phyloP scores from a whole-genome alignment of 495 filamentous ascomycete genomes.

The Neurospora sp. region DNA sequence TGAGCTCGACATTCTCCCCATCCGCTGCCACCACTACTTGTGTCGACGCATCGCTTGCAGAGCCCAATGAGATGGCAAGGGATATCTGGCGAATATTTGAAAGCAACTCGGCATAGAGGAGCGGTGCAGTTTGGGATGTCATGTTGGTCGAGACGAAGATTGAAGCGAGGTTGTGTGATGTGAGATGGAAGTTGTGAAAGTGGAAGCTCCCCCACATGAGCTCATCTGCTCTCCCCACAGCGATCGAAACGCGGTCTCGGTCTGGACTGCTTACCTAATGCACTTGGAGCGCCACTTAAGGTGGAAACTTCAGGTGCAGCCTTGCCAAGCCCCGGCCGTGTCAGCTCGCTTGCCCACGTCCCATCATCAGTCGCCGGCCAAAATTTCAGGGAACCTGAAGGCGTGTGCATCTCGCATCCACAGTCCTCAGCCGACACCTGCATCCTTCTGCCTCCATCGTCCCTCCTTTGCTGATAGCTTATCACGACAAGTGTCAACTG shows the following conservation, averaged over 20 bases:
- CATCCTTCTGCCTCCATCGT: not conserved
- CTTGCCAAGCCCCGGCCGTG: not conserved
- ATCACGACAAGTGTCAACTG: not conserved
- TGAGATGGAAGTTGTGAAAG: not conserved
- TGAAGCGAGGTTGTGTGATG: not conserved
- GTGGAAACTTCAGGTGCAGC: not conserved
- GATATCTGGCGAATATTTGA: constrained; percentile 79
- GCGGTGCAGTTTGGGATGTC: not conserved
- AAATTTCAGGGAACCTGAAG: not conserved
- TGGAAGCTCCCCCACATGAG: not conserved
- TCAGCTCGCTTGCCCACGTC: not conserved
- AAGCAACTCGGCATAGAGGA: constrained; percentile 77
- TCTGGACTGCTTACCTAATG: not conserved
- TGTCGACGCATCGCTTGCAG: constrained; percentile 35
- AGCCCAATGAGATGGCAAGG: constrained; percentile 55
- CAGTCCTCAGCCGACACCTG: not conserved
- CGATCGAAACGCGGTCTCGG: not conserved
- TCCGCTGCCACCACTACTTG: constrained; percentile 40
- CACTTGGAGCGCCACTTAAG: not conserved
- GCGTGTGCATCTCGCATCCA: not conserved
- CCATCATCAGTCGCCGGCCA: not conserved
- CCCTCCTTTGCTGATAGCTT: not conserved
- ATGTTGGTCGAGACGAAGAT: not conserved
- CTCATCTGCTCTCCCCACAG: not conserved
- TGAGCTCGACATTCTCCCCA: constrained; percentile 39